Evolutionary conservation across 2,329 filamentous ascomycete genomes (phyloP), one percentile per base, ranked within the genome.

Genomic region (Graphilbum fragrans): DNA sequence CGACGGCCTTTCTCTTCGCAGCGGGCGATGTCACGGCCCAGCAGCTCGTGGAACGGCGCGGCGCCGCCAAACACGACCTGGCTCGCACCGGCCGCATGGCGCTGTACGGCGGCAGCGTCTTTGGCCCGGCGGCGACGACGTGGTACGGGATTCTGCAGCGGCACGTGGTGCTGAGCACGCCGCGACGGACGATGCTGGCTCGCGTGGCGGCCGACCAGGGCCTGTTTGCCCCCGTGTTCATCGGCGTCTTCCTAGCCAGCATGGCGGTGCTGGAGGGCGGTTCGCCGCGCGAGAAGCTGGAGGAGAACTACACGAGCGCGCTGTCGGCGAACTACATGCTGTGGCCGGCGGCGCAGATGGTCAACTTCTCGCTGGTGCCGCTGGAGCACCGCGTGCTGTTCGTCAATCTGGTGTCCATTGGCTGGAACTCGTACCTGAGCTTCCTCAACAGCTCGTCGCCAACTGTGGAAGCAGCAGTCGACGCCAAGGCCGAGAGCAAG

Each of bases 1-100:
- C 87, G 43, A 95, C 90, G 32, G 83, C 86, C 38, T 74, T 96
- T 45, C 80, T 98, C 48, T 98, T 96, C 59, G 88, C 83, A 44
- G 85, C 87, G 14, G 92, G 92, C 54, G 92, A 98, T 65, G 70
- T 82, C 46, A 80, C 93, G 50, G 86, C 92, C 31, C 92, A 98
- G 64, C 90, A 96, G 64, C 70, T 77, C 29, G 84, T 98, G 45
- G 90, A 96, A 65, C 80, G 78, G 60, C 80, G 73, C 54, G 88
- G 87, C 17, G 50, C 83, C 21, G 64, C 80, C 9, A 25, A 22
- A 33, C 90, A 98, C 59, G 82, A 90, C 55, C 52, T 77, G 31
- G 64, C 66, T 22, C 75, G 85, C 41, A 88, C 84, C 23, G 79
- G 70, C 11, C 79, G 85, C 52, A 92, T 93, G 85, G 77, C 77